These are phyloP conservation scores for Piper longum DNA, from an alignment of 164 flowering plant species.

Conservation along the genomic window DNA sequence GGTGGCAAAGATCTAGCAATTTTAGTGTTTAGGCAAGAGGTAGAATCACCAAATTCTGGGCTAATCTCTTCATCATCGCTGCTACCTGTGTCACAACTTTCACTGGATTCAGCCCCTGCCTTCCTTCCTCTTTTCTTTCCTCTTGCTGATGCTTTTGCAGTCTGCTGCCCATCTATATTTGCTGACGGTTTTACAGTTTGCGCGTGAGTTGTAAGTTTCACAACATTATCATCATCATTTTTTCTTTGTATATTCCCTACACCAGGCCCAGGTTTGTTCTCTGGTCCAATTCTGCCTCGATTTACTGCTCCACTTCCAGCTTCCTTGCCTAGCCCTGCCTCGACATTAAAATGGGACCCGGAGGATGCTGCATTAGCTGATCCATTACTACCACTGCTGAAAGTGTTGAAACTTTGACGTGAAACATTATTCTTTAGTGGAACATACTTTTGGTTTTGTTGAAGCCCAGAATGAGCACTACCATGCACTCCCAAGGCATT, in stretches of 20 bases:
- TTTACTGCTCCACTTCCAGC: neutral
- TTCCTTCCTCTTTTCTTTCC: constrained; percentile 24
- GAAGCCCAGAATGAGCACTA: neutral
- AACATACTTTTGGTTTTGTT: neutral
- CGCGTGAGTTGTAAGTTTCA: neutral
- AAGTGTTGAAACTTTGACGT: constrained; percentile 5
- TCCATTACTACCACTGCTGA: constrained; percentile 8
- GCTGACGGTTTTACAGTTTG: neutral
- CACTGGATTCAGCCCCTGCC: constrained; percentile 29
- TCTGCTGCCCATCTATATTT: constrained; percentile 2
- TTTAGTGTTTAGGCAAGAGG: constrained; percentile 4
- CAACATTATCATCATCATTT: neutral
- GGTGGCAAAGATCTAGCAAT: constrained; percentile 8
- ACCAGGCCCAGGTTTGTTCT: neutral
- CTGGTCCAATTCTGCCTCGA: neutral
- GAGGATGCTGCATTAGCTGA: constrained; percentile 7
- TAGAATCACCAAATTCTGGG: constrained; percentile 9
- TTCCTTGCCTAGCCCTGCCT: constrained; percentile 3
- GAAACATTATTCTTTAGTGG: constrained; percentile 9
- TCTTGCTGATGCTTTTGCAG: constrained; percentile 3
- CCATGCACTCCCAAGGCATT: constrained; percentile 9
- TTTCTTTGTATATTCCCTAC: neutral
- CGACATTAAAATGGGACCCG: constrained; percentile 1
- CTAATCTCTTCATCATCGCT: constrained; percentile 18
- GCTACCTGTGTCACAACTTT: constrained; percentile 26